Evolutionary conservation across 768 basidiomycete genomes (phyloP).

Genomic region (Xerocomellus chrysenteron): DNA sequence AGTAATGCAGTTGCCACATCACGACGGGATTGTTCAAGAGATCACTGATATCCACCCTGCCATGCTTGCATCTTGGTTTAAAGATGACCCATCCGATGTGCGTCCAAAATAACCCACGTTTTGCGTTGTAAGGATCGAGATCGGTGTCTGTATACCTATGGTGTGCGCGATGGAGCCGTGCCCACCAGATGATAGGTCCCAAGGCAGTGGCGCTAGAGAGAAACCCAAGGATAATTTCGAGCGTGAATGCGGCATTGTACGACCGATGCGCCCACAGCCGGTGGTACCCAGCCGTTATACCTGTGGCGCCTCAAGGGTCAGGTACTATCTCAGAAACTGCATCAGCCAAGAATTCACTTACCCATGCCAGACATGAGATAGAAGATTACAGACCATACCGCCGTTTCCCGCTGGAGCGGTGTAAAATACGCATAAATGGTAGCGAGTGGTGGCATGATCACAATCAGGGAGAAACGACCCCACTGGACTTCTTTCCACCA

Average conservation of each 20-base stretch:
- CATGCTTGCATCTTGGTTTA: background rate
- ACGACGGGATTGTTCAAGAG: constrained; percentile 1
- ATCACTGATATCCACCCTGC: constrained; percentile 3
- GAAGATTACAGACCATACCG: background rate
- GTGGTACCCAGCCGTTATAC: constrained; percentile 5
- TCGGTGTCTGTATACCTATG: constrained; percentile 10
- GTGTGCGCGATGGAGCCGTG: background rate
- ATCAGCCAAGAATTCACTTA: background rate
- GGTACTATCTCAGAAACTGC: background rate
- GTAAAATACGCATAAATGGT: constrained; percentile 54
- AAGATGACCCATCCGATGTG: background rate
- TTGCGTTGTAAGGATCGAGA: constrained; percentile 2
- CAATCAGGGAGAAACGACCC: constrained; percentile 66
- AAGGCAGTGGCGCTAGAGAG: background rate
- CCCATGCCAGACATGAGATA: background rate
- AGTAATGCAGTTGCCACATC: background rate
- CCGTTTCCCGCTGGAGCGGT: background rate
- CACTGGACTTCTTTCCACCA: constrained; percentile 62
- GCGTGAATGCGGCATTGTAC: background rate
- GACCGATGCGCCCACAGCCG: constrained; percentile 1
- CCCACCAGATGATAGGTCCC: constrained; percentile 3
- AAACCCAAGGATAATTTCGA: background rate
- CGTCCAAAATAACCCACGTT: background rate
- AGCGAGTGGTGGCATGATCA: constrained; percentile 66
- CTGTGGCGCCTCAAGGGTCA: background rate